A percentile compares a stretch with the other conserved stretches of the same genome.
These are phyloP conservation scores for Trypanosoma grayi DNA, from an alignment of 208 protist species.

Conservation along the genomic window DNA sequence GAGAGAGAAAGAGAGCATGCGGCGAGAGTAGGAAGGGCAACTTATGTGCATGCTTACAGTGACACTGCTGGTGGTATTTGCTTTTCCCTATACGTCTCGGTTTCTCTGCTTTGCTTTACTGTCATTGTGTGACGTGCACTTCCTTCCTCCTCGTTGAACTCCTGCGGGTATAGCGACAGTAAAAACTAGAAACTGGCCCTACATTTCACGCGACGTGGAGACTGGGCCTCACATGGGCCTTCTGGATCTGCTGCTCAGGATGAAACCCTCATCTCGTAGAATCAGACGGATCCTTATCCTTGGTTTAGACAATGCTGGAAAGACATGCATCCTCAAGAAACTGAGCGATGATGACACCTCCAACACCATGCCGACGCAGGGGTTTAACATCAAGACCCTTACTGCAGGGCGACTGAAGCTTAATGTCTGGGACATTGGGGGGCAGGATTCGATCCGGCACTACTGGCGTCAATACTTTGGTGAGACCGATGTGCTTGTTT, in stretches of 20 bases:
- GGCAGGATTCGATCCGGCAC: constrained; percentile 90
- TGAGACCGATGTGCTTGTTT: constrained; percentile 91
- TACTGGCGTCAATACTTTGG: constrained; percentile 98
- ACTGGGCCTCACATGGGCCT: constrained; percentile 92
- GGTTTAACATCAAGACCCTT: constrained; percentile 98
- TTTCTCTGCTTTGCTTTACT: constrained; percentile 2
- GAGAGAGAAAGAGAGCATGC: no score
- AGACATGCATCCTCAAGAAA: constrained; percentile 95
- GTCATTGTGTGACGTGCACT: background rate
- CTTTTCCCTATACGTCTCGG: background rate
- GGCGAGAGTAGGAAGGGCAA: no score
- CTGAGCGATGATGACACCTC: constrained; percentile 93
- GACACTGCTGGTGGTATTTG: background rate
- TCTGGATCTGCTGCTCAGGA: constrained; percentile 81
- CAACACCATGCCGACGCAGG: constrained; percentile 95
- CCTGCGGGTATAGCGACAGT: no score
- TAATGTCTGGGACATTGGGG: constrained; percentile 98
- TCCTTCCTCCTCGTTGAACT: background rate
- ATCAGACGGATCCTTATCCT: constrained; percentile 90
- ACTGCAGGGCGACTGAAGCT: constrained; percentile 89
- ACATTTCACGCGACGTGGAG: no score
- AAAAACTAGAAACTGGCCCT: no score
- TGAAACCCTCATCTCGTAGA: constrained; percentile 80
- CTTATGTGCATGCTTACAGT: no score
- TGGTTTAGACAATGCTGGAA: constrained; percentile 97